Evolutionary conservation across 331 rosid genomes (phyloP), one percentile per base, ranked within the genome.

Genomic region (Ulmus americana): DNA sequence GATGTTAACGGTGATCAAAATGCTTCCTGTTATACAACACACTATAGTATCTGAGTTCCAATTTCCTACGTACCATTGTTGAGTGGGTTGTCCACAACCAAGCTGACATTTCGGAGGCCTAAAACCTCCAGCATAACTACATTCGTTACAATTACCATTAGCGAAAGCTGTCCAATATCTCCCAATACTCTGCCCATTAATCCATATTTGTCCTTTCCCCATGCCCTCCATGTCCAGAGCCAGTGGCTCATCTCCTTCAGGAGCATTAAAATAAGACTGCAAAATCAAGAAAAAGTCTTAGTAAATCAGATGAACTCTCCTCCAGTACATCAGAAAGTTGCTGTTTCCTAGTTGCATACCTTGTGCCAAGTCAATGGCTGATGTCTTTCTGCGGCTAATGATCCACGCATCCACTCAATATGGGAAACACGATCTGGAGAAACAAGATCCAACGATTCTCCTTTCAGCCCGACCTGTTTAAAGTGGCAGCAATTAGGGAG

Each of bases 151-250:
- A 70, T 83, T 68, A 71, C 99, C 96, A 52, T 68, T 65, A 53
- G 95, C 95, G 44, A 47, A 74, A 45, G 90, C 90, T 41, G 95
- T 90, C 99, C 99, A 94, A 76, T 90, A 90, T 80, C 99, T 85
- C 74, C 97, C 99, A 54, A 94, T 77, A 65, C 91, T 90, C 83
- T 82, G 78, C 15, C 96, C 99, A 47, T 94, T 94, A 39, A 94
- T 84, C 99, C 99, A 94, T 78, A 94, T 76, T 74, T 94, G 99
- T 63, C 99, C 99, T 84, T 94, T 94, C 40, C 99, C 99, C 99
- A 90, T 94, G 48, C 95, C 91, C 63, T 70, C 90, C 96, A 94
- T 86, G 78, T 94, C 96, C 79, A 94, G 69, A 54, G 99, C 99
- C 78, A 94, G 73, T 1, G 99, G 99, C 61, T 87, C 91, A 0